phyloP scores from a whole-genome alignment of 176 grass and related monocot genomes.

The Ensete ventricosum region DNA sequence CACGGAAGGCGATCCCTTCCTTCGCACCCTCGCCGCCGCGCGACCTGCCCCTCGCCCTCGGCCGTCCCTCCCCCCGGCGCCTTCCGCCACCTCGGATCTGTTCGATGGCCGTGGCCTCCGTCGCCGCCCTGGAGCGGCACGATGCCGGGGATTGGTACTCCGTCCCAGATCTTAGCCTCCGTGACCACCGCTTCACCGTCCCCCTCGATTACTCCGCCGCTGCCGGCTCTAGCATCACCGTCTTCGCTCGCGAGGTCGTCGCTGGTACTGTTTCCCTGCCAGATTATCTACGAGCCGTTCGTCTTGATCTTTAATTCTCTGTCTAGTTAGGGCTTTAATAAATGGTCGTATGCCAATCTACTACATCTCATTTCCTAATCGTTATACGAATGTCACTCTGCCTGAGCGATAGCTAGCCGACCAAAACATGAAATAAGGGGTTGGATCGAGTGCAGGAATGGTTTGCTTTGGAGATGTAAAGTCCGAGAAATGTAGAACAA shows the following conservation, averaged over 20 bases:
- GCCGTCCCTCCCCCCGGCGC: too few species aligned
- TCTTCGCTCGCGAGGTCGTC: slow-evolving; percentile 85
- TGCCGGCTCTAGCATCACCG: slow-evolving; percentile 35
- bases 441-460: background rate
- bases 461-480: too few species aligned
- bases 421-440: background rate
- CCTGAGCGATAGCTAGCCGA: background rate
- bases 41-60: too few species aligned
- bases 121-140: slow-evolving; percentile 25
- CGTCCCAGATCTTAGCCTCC: slow-evolving; percentile 71
- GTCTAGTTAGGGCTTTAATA: background rate
- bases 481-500: too few species aligned
- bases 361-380: too few species aligned
- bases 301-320: too few species aligned
- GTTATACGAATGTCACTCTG: background rate
- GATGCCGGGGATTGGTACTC: slow-evolving; percentile 49
- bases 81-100: too few species aligned
- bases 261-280: slow-evolving; percentile 27
- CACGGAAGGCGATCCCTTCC: background rate
- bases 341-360: background rate
- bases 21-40: too few species aligned
- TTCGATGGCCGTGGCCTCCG: slow-evolving; percentile 37
- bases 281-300: too few species aligned
- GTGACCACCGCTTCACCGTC: slow-evolving; percentile 70
- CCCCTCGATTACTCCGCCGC: slow-evolving; percentile 64